Base-by-base conservation (phyloP, 768 basidiomycete genomes). In the Russula brevipes region DNA sequence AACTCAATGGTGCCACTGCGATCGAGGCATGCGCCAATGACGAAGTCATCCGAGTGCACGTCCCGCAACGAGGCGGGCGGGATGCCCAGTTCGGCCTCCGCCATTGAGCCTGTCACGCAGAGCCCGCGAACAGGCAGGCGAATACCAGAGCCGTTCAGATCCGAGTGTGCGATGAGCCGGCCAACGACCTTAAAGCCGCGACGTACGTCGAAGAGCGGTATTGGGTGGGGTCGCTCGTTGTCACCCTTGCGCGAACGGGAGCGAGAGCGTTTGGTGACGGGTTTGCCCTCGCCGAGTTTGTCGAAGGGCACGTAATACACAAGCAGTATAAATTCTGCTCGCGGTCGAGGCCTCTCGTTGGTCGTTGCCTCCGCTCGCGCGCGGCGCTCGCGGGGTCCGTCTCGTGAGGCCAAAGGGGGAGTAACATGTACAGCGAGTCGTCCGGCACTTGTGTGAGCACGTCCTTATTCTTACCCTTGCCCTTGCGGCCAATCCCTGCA, bases 401-500 rank as follows among this genome's bases (percentile, higher is more conserved):
- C 67, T 88, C 86, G 17, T 85, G 82, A 9, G 87, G 84, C 89
- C 90, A 93, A n/a, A 93, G 78, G 16, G 91, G 91, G 17, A 93
- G 77, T 31, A 91, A 80, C 91, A 93, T 92, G 72, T 87, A 90
- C 56, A 91, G 76, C 30, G 83, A 82, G 14, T 91, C 88, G 5
- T 81, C 73, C 0, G 87, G 86, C 42, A 92, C 78, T 39, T 82
- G 77, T 39, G 81, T 78, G 60, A 90, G 82, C 64, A 88, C 77
- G 61, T 82, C 65, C 51, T 68, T 64, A 31, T 64, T 60, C 51
- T 57, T 66, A 16, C 44, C 57, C 42, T 57, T 61, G 14, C 63
- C 64, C 41, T 54, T 67, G 53, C 68, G 69, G 46, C 66, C 69
- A 47, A 66, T 67, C 57, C 68, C 66, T 36, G 68, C 67, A 30